Conservation (phyloP, 164 flowering plant genomes). For the Umbellularia californica region DNA sequence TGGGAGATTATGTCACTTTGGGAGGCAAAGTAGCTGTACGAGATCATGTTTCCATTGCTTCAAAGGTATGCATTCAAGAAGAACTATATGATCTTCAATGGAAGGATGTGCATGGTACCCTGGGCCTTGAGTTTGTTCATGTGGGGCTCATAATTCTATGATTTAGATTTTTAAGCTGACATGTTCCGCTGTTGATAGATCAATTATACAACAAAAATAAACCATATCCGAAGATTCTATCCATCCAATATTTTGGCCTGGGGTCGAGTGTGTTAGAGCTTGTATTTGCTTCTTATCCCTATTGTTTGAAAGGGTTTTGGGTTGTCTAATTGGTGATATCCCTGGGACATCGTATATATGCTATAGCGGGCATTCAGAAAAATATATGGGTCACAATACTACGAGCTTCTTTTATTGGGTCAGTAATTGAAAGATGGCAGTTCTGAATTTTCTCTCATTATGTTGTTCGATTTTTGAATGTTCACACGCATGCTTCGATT, state of each 20-base stretch:
- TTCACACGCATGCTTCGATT: too few relatives aligned
- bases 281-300: too few relatives aligned
- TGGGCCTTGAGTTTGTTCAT: not conserved
- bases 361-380: too few relatives aligned
- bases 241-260: not conserved
- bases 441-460: too few relatives aligned
- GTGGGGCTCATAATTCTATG: not conserved
- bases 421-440: too few relatives aligned
- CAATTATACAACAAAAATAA: too few relatives aligned
- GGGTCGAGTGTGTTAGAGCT: not conserved
- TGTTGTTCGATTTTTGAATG: too few relatives aligned
- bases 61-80: constrained; percentile 49
- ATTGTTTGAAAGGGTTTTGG: too few relatives aligned
- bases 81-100: not conserved
- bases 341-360: too few relatives aligned
- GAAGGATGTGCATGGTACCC: not conserved
- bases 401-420: too few relatives aligned
- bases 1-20: constrained; percentile 76
- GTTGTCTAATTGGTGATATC: too few relatives aligned
- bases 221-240: not conserved
- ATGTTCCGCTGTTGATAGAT: not conserved
- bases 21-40: constrained; percentile 87
- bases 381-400: too few relatives aligned
- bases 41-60: constrained; percentile 77
- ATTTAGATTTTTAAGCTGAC: not conserved